These are phyloP conservation scores for Quillaja saponaria DNA, from an alignment of 306 rosid species.

Conservation along the genomic window DNA sequence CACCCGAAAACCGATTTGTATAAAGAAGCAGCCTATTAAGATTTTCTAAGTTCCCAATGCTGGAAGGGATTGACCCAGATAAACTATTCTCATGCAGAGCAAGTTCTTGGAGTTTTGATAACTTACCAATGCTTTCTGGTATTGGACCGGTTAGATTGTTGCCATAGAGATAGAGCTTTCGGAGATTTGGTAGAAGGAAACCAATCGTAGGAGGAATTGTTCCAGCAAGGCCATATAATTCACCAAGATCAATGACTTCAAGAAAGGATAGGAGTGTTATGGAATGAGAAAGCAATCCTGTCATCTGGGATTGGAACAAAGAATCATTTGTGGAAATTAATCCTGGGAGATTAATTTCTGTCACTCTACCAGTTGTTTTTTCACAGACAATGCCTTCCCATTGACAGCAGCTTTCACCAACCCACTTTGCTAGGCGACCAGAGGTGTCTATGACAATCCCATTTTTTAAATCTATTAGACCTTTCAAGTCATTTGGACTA, in stretches of 20 bases:
- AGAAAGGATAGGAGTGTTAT: constrained; percentile 57
- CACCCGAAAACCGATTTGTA: constrained; percentile 53
- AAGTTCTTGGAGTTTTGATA: constrained; percentile 60
- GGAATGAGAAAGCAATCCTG: constrained; percentile 53
- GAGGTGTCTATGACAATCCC: constrained; percentile 58
- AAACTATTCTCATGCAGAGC: constrained; percentile 49
- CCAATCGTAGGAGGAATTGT: constrained; percentile 55
- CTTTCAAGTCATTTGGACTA: constrained; percentile 52
- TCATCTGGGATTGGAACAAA: constrained; percentile 53
- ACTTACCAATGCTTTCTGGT: constrained; percentile 62
- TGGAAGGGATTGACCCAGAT: constrained; percentile 56
- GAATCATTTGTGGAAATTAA: constrained; percentile 44
- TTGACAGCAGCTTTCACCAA: constrained; percentile 48
- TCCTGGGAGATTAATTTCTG: constrained; percentile 54
- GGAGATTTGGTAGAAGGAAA: constrained; percentile 45
- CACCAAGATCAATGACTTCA: constrained; percentile 62
- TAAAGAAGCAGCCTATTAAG: constrained; percentile 37
- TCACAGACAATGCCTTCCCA: constrained; percentile 75
- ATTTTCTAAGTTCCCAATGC: constrained; percentile 46
- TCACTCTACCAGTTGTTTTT: constrained; percentile 53
- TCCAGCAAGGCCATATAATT: constrained; percentile 54
- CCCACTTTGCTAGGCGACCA: constrained; percentile 56
- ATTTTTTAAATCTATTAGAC: constrained; percentile 57
- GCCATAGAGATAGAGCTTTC: constrained; percentile 52
- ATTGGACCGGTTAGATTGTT: constrained; percentile 62